A percentile compares a stretch with the other conserved stretches of the same genome.
These are phyloP conservation scores for Cordyceps cicadae DNA, from an alignment of 2,329 filamentous ascomycete genomes.

Conservation along the genomic window DNA sequence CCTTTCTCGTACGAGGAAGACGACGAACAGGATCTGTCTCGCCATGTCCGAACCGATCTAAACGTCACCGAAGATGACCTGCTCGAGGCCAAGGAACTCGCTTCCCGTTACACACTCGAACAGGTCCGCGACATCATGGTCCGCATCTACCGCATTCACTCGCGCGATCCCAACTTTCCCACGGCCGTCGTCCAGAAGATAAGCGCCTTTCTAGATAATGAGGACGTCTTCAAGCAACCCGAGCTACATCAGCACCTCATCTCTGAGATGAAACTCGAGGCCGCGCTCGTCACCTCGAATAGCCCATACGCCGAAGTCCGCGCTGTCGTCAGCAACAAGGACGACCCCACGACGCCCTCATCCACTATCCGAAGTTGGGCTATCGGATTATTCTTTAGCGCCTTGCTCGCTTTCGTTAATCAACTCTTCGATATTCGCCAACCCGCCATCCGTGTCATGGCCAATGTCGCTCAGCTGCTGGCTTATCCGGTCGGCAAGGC, in stretches of 20 bases:
- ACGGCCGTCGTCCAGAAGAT: constrained; percentile 32
- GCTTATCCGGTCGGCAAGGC: constrained; percentile 47
- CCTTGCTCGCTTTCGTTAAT: constrained; percentile 43
- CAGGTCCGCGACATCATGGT: constrained; percentile 35
- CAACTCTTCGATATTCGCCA: constrained; percentile 51
- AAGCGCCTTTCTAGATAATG: constrained; percentile 34
- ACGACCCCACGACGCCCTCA: constrained; percentile 39
- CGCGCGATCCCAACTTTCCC: constrained; percentile 36
- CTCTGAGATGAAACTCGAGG: constrained; percentile 47
- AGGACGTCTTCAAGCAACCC: constrained; percentile 31
- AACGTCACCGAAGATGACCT: constrained; percentile 40
- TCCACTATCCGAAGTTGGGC: constrained; percentile 48
- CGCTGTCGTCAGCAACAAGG: constrained; percentile 48
- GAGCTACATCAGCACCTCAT: constrained; percentile 41
- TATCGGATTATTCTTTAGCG: constrained; percentile 44
- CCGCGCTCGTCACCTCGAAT: constrained; percentile 45
- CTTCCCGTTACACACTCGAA: constrained; percentile 33
- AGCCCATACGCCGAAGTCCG: constrained; percentile 51
- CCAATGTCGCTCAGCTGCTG: constrained; percentile 49
- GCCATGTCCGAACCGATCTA: constrained; percentile 23
- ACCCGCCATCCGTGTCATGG: constrained; percentile 44
- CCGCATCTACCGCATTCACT: constrained; percentile 32
- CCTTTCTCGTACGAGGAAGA: constrained; percentile 33
- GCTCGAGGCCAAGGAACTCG: constrained; percentile 36
- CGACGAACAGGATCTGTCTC: constrained; percentile 23